Base-by-base conservation (phyloP, 306 rosid species). In the Fragaria ananassa region DNA sequence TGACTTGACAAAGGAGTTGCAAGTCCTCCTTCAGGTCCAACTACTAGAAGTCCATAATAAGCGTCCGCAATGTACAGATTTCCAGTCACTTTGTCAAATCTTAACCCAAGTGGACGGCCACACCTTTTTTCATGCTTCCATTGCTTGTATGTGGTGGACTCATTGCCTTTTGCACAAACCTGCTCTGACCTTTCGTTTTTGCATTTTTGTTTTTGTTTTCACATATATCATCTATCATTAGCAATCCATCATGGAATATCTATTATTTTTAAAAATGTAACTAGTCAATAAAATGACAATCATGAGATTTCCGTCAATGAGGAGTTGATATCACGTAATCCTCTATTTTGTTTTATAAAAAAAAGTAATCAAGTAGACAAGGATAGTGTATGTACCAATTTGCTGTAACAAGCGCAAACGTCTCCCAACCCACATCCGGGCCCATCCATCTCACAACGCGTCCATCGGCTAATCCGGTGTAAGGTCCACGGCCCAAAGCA, bases 381-480 rank as follows among this genome's bases (percentile, higher is more conserved):
- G 11, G 41, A 42, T 42, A 10, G 18, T 10, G 50, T 19, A 73
- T 71, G 0, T 39, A 70, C 98, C 98, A 94, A 83, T 87, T 94
- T 34, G 88, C 15, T 3, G 97, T 86, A 29, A 94, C 95, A 75
- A 87, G 56, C 42, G 97, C 96, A 86, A 91, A 94, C 15, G 95
- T 94, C 80, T 94, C 97, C 98, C 98, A 95, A 21, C 98, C 97
- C 53, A 81, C 58, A 8, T 84, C 83, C 3, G 82, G 83, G 5
- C 96, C 98, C 98, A 92, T 95, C 98, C 98, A 95, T 76, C 98
- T 46, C 27, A 95, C 98, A 74, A 95, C 15, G 45, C 97, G 97
- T 0, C 98, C 98, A 75, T 95, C 97, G 0, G 97, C 98, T 74
- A 92, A 83, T 19, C 97, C 98, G 12, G 93, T 74, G 54, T 95